Conservation (phyloP, 371 early-diverging fungal species). For the Mortierella polycephala region DNA sequence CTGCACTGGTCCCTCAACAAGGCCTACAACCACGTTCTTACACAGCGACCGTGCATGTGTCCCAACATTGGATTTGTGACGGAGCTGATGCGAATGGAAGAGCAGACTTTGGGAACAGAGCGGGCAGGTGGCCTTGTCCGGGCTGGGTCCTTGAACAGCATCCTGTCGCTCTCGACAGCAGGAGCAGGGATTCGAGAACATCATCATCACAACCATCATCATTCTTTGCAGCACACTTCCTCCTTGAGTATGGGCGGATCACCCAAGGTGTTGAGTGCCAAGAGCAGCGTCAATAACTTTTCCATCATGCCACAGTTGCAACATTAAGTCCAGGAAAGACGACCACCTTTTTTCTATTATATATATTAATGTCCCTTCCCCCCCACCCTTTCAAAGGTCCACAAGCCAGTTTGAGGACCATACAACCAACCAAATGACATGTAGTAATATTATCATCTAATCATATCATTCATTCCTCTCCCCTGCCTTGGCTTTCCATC, state of each 20-base stretch:
- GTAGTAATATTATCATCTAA: no score
- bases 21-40: slow-evolving; percentile 79
- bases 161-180: slow-evolving; percentile 47
- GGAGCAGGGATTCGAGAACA: slow-evolving; percentile 15
- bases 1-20: slow-evolving; percentile 76
- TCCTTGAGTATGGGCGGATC: slow-evolving; percentile 24
- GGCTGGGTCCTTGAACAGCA: slow-evolving; percentile 48
- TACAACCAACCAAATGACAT: no score
- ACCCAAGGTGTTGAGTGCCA: slow-evolving; percentile 29
- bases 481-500: no score
- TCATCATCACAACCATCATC: slow-evolving; percentile 34
- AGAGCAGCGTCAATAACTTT: slow-evolving; percentile 22
- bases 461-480: no score
- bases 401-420: no score
- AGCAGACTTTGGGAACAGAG: slow-evolving; percentile 64
- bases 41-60: slow-evolving; percentile 76
- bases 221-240: slow-evolving; percentile 32
- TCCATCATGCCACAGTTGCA: slow-evolving; percentile 5
- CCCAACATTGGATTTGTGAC: slow-evolving; percentile 89
- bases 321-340: not conserved
- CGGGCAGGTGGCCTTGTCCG: slow-evolving; percentile 32
- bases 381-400: no score
- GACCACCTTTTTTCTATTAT: not conserved
- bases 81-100: slow-evolving; percentile 79
- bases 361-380: not conserved